A percentile compares a stretch with the other conserved stretches of the same genome.
phyloP scores from a whole-genome alignment of 768 basidiomycete species.

The Leccinum ochraceum region DNA sequence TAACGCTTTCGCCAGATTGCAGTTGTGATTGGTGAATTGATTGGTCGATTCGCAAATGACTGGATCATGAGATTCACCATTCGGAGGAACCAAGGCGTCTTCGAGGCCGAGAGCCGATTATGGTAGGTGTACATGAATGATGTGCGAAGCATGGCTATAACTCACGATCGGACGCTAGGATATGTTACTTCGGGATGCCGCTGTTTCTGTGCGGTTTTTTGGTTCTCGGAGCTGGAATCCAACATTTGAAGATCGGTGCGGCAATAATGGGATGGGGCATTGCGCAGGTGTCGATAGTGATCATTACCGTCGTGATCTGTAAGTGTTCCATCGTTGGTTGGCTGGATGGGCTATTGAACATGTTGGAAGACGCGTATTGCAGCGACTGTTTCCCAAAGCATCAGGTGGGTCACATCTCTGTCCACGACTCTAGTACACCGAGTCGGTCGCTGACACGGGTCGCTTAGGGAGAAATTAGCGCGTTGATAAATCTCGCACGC shows the following conservation, averaged over 20 bases:
- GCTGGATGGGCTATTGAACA: not conserved
- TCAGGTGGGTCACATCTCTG: slow-evolving; percentile 20
- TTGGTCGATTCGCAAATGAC: slow-evolving; percentile 54
- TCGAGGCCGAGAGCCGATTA: slow-evolving; percentile 50
- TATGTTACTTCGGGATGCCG: slow-evolving; percentile 41
- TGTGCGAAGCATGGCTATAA: not conserved
- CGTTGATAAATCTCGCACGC: slow-evolving; percentile 44
- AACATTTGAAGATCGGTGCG: slow-evolving; percentile 31
- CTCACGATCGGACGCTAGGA: slow-evolving; percentile 20
- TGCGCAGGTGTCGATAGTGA: slow-evolving; percentile 36
- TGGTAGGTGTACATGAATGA: slow-evolving; percentile 30
- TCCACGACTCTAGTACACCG: not conserved
- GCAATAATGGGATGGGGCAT: slow-evolving; percentile 48
- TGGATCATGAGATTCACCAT: slow-evolving; percentile 45
- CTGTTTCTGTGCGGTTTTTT: slow-evolving; percentile 45
- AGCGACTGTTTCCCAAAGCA: slow-evolving; percentile 40
- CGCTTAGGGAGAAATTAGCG: slow-evolving; percentile 43
- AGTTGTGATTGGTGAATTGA: slow-evolving; percentile 50
- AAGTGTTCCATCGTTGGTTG: slow-evolving; percentile 5
- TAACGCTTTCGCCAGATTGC: slow-evolving; percentile 38
- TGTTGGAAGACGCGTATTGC: slow-evolving; percentile 37
- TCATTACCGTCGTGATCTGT: slow-evolving; percentile 45
- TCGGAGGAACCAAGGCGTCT: slow-evolving; percentile 49
- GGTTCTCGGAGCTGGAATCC: slow-evolving; percentile 40
- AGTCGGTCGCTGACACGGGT: not conserved